These are phyloP conservation scores for Cytauxzoon felis DNA, from an alignment of 169 alveolate species.

Conservation along the genomic window DNA sequence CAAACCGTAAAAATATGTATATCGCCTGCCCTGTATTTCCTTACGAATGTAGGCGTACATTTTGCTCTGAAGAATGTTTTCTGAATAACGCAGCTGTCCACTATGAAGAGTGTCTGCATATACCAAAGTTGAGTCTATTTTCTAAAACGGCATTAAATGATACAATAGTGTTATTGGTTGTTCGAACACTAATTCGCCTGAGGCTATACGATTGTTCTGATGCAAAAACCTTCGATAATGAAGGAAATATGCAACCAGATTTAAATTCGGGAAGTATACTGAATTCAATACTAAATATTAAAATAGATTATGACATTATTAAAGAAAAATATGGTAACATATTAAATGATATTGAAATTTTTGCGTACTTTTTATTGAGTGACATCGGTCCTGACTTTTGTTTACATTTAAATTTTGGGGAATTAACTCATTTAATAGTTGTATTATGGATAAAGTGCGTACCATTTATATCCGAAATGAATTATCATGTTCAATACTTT, in stretches of 20 bases:
- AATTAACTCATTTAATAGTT: constrained; percentile 69
- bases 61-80: constrained; percentile 84
- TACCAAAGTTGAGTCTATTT: constrained; percentile 53
- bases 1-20: constrained; percentile 10
- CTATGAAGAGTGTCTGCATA: constrained; percentile 75
- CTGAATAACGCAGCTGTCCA: constrained; percentile 77
- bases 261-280: constrained; percentile 35
- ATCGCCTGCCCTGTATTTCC: constrained; percentile 83
- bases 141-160: constrained; percentile 20
- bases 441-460: constrained; percentile 76
- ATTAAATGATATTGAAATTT: constrained; percentile 44
- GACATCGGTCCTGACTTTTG: constrained; percentile 73
- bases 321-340: constrained; percentile 65
- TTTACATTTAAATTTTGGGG: constrained; percentile 70
- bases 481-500: constrained; percentile 69
- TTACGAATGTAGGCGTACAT: constrained; percentile 78
- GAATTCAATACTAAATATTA: constrained; percentile 57
- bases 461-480: constrained; percentile 66
- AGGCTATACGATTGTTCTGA: constrained; percentile 65
- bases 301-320: constrained; percentile 62
- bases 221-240: constrained; percentile 49
- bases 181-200: constrained; percentile 43
- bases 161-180: constrained; percentile 34
- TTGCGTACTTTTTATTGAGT: constrained; percentile 69
- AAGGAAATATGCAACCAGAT: constrained; percentile 53